These are phyloP conservation scores for Chernovozyma sophiae-reginae DNA, from an alignment of 1,139 yeast genomes.

Conservation along the genomic window DNA sequence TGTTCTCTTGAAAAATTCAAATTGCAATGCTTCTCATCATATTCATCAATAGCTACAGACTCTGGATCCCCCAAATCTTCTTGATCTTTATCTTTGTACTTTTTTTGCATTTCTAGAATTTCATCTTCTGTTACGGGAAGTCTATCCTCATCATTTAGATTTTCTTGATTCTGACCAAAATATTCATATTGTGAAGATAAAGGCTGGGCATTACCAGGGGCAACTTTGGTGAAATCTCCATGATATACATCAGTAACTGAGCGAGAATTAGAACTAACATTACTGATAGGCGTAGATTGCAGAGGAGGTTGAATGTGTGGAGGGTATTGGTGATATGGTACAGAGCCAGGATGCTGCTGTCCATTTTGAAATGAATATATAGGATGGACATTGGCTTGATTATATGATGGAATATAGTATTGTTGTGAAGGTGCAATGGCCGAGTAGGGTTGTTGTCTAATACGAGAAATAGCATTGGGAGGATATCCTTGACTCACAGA, in stretches of 20 bases:
- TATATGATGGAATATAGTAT: background rate
- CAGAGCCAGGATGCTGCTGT: background rate
- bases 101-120: conserved; percentile 35
- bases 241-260: conserved; percentile 47
- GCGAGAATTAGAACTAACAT: conserved; percentile 1
- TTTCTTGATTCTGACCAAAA: conserved; percentile 17
- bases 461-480: background rate
- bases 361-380: background rate
- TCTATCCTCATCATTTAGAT: conserved; percentile 26
- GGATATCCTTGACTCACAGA: background rate
- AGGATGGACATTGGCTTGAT: background rate
- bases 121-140: conserved; percentile 37
- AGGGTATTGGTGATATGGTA: background rate
- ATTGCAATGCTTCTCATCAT: conserved; percentile 18
- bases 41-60: conserved; percentile 15
- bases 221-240: conserved; percentile 44
- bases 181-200: conserved; percentile 48
- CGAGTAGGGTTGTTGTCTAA: conserved; percentile 1
- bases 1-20: conserved; percentile 17
- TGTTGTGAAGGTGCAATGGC: conserved; percentile 1
- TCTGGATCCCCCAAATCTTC: conserved; percentile 12
- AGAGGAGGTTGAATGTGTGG: background rate
- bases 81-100: conserved; percentile 16
- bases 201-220: conserved; percentile 54
- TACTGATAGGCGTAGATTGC: background rate